Percentiles rank a stretch among this genome's conserved stretches.
These are phyloP conservation scores for Schwanniomyces polymorphus DNA, from an alignment of 805 yeast species.

Conservation along the genomic window DNA sequence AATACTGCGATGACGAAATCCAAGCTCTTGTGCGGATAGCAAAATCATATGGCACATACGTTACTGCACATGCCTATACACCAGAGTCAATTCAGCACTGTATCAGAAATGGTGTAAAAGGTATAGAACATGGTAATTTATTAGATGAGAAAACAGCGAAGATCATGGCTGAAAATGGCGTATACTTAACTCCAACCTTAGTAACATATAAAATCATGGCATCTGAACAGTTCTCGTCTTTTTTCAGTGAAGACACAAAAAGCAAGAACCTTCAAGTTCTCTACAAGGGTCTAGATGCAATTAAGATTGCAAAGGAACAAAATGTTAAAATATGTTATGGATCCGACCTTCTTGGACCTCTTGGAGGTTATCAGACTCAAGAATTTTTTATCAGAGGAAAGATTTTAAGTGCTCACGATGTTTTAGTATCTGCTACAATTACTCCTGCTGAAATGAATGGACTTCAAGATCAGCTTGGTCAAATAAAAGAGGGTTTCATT, in stretches of 20 bases:
- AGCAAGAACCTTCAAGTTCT: constrained; percentile 18
- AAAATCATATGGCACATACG: constrained; percentile 20
- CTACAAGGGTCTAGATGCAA: constrained; percentile 15
- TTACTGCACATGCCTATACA: constrained; percentile 27
- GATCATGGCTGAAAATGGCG: constrained; percentile 18
- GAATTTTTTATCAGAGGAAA: constrained; percentile 23
- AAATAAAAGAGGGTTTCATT: constrained; percentile 19
- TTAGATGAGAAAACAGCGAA: constrained; percentile 23
- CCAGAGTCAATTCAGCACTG: constrained; percentile 19
- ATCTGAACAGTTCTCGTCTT: constrained; percentile 19
- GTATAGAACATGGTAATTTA: constrained; percentile 28
- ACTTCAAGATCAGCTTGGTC: constrained; percentile 17
- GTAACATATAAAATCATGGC: constrained; percentile 26
- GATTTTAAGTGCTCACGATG: constrained; percentile 19
- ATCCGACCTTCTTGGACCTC: constrained; percentile 22
- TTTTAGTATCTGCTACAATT: constrained; percentile 23
- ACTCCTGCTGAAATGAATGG: constrained; percentile 21
- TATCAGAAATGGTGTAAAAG: constrained; percentile 21
- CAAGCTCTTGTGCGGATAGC: constrained; percentile 23
- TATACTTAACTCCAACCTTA: constrained; percentile 23
- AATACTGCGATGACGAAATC: constrained; percentile 22
- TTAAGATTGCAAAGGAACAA: constrained; percentile 16
- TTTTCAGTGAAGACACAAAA: constrained; percentile 13
- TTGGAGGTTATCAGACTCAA: constrained; percentile 22
- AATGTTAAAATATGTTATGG: constrained; percentile 24